Evolutionary conservation across 176 grass and related monocot species (phyloP), one percentile per base, ranked within the genome.

Genomic region (Oryza rufipogon): DNA sequence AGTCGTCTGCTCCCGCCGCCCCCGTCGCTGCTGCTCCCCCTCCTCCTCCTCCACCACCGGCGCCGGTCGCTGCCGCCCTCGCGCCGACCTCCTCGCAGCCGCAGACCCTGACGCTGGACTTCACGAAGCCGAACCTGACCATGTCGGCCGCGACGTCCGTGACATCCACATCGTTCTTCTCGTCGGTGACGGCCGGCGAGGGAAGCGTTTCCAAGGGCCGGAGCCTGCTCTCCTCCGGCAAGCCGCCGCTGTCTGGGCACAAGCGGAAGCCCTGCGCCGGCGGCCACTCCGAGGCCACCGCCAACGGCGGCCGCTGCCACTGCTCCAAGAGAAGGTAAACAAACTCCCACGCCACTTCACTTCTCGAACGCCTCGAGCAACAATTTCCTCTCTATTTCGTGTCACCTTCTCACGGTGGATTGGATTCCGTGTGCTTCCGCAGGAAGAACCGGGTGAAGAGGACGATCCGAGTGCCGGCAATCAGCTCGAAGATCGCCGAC

Each of bases 271-370:
- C 86, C 10, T 93, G 89, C 89, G 85, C 91, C 4, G 85, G 86
- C 48, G 89, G 63, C 23, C 89, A 95, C 87, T 94, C 92, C 2
- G 88, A 87, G 74, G 88, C 90, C 58, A 91, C 83, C 44, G 54
- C 84, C 5, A 80, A 73, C 74, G 88, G 83, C 81, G 64, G 86
- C 72, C 92, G 87, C 20, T 97, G 92, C 88, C 95, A 94, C 89
- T 97, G 95, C 73, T 97, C 95, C 56, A 92, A 92, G 81, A 92
- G 83, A 87, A 97, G 92, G 95, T 94, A 87, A 72, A 23, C 9
- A 87, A 72, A 23, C n/a, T 58, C 52, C 17, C 52, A 20, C 20
- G 52, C 6, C 19, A 10, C 32, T 58, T 20, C 9, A 2, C 20
- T 1, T 28, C 44, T 7, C 15, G 13, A 11, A 13, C 7, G 4